Evolutionary conservation across 208 protist genomes (phyloP), one percentile per base, ranked within the genome.

Genomic region (Giardia duodenalis): DNA sequence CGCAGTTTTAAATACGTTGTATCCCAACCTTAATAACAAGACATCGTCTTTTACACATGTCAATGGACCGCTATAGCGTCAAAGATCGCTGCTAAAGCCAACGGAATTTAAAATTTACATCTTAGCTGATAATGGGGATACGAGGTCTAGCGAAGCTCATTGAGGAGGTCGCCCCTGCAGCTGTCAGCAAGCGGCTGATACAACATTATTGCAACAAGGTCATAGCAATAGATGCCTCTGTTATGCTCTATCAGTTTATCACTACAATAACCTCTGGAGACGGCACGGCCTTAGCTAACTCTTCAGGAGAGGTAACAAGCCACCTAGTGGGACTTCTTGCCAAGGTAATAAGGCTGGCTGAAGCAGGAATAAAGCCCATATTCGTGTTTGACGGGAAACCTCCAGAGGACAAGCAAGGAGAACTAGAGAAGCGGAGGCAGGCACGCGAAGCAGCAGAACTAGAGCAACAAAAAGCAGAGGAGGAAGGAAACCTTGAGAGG

Each of bases 301-400:
- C 57, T 39, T 76, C 57, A 39, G 57, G 57, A 76, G 57, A 76
- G 30, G 19, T 30, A 30, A 76, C 57, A 30, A 76, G 57, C 30
- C 57, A 76, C 30, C 57, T 76, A 76, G 57, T 76, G 10, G 57
- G 57, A 30, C 57, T 76, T 76, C 57, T 76, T 10, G 57, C 57
- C 30, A 10, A 30, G 10, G 19, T 76, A 39, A 10, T 39, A 76
- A 10, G 30, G 19, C 10, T 99, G 96, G 94, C 99, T 1, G 96
- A 97, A 92, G 97, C 97, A 89, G 98, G 98, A 39, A 96, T 99
- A 76, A 99, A 98, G 93, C 98, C 98, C 47, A 96, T 99, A 87
- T 99, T 98, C 93, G 98, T 99, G 44, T 99, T 99, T 95, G 98
- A 99, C 95, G 98, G 99, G 47, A 98, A 97, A 93, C 96, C 98